These are phyloP conservation scores for Schrenkiella parvula DNA, from an alignment of 345 rosid genomes.

Conservation along the genomic window DNA sequence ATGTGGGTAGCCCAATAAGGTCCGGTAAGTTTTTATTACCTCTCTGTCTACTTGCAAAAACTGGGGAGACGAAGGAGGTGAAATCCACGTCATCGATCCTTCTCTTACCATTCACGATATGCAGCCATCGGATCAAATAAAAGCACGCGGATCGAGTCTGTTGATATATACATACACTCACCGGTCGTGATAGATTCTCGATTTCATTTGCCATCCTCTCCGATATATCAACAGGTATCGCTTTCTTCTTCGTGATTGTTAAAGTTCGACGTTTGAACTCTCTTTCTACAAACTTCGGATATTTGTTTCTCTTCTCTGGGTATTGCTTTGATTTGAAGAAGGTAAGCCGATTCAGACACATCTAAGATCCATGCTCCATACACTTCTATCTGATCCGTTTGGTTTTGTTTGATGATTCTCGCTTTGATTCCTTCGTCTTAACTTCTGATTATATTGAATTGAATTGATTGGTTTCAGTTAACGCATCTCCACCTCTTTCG, in stretches of 20 bases:
- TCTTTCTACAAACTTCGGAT: not conserved
- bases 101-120: not conserved
- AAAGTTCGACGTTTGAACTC: not conserved
- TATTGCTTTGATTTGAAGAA: not conserved
- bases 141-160: not conserved
- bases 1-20: not conserved
- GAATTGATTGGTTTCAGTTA: not conserved
- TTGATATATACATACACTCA: not conserved
- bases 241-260: not conserved
- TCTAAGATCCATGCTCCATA: slow-evolving; percentile 4
- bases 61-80: not conserved
- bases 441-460: not conserved
- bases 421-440: not conserved
- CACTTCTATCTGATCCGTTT: not conserved
- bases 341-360: slow-evolving; percentile 19
- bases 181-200: not conserved
- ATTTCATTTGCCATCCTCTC: not conserved
- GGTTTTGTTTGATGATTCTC: not conserved
- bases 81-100: slow-evolving; percentile 26
- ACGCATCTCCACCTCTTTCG: not conserved
- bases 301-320: not conserved
- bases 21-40: not conserved
- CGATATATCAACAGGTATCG: not conserved
- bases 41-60: not conserved
- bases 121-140: slow-evolving; percentile 1